These are phyloP conservation scores for Chrysoporthe deuterocubensis DNA, from an alignment of 2,329 filamentous ascomycete species.

Conservation along the genomic window DNA sequence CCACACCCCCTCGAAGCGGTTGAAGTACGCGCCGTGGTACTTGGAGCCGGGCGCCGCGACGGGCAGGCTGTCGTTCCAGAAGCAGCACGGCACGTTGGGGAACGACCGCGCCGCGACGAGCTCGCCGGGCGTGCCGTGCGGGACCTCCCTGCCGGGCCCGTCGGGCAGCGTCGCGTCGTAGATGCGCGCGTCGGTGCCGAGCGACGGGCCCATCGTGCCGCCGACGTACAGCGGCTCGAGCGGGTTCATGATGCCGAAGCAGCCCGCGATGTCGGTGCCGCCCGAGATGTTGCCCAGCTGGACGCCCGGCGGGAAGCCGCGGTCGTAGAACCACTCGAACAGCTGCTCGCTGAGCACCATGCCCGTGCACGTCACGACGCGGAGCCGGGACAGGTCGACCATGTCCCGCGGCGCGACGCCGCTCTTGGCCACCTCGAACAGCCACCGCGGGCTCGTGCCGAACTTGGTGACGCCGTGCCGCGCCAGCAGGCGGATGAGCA, in stretches of 20 bases:
- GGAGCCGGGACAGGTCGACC: constrained; percentile 65
- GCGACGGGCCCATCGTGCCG: constrained; percentile 53
- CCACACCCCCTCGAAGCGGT: constrained; percentile 71
- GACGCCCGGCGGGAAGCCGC: constrained; percentile 40
- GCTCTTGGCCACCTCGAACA: constrained; percentile 52
- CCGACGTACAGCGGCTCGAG: constrained; percentile 68
- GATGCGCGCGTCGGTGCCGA: constrained; percentile 56
- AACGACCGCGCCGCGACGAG: constrained; percentile 73
- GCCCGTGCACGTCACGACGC: constrained; percentile 71
- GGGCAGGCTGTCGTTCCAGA: constrained; percentile 59
- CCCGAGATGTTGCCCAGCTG: constrained; percentile 49
- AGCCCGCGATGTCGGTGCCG: constrained; percentile 51
- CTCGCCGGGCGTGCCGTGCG: constrained; percentile 71
- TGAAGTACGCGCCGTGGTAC: constrained; percentile 66
- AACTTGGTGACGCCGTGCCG: constrained; percentile 33
- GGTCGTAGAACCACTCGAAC: constrained; percentile 49
- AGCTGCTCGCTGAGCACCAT: constrained; percentile 52
- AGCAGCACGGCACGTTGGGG: constrained; percentile 73
- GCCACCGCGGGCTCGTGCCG: constrained; percentile 48
- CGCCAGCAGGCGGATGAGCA: constrained; percentile 22
- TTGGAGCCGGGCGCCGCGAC: constrained; percentile 53
- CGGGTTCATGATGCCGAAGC: constrained; percentile 52
- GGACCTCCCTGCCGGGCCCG: constrained; percentile 48
- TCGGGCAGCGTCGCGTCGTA: constrained; percentile 66
- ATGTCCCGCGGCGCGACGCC: constrained; percentile 64